A percentile compares a stretch with the other conserved stretches of the same genome.
These are phyloP conservation scores for Agastache rugosa DNA, from an alignment of 257 asterid genomes.

Conservation along the genomic window DNA sequence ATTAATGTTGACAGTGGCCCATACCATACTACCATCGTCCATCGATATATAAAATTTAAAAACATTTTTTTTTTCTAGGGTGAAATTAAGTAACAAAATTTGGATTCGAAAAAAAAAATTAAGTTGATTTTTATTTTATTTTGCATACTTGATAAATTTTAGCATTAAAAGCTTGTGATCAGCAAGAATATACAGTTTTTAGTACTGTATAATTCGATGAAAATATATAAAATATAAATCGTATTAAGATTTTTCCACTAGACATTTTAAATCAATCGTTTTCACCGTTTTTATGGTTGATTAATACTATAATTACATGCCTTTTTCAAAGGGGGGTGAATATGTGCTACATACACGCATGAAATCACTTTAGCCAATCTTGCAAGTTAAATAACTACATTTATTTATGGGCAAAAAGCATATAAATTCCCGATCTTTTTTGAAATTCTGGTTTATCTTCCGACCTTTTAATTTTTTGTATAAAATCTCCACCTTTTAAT, in stretches of 20 bases:
- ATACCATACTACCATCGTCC: background rate
- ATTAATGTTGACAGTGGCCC: slow-evolving; percentile 17
- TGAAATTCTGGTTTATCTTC: no score
- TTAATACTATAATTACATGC: background rate
- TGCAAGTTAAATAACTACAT: no score
- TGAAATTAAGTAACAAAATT: background rate
- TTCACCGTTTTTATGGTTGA: background rate
- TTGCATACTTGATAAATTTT: no score
- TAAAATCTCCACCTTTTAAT: no score
- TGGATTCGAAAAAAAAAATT: background rate
- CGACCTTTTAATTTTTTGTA: no score
- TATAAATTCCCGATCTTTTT: no score
- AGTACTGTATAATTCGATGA: background rate
- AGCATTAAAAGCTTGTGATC: background rate
- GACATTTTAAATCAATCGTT: background rate
- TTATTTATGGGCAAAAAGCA: no score
- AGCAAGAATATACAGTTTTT: background rate
- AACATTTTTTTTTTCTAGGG: background rate
- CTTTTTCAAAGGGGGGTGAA: background rate
- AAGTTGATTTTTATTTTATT: no score
- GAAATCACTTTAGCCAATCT: background rate
- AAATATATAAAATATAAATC: background rate
- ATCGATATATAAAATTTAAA: no score
- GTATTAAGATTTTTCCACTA: background rate
- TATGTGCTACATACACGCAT: background rate